Conservation (phyloP, 2,329 filamentous ascomycete genomes). For the Clathrospora elynae region DNA sequence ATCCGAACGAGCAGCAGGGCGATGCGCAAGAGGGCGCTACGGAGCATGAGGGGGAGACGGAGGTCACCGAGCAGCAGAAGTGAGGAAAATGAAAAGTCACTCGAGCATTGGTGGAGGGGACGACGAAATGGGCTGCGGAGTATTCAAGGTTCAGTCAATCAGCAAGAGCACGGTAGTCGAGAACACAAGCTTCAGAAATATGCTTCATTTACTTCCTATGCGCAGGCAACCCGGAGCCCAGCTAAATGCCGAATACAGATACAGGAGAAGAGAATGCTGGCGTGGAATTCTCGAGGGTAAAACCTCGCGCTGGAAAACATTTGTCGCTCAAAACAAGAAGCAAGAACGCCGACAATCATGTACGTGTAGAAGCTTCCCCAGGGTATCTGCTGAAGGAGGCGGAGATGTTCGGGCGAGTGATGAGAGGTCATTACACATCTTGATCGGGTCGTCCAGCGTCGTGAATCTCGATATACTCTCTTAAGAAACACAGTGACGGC, state of each 20-base stretch:
- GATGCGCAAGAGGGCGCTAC: slow-evolving; percentile 30
- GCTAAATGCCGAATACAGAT: slow-evolving; percentile 46
- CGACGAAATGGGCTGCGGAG: no score
- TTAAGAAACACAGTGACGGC: slow-evolving; percentile 15
- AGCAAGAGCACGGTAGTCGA: not conserved
- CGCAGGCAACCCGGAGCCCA: slow-evolving; percentile 13
- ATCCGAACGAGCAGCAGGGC: slow-evolving; percentile 51
- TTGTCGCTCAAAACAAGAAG: slow-evolving; percentile 23
- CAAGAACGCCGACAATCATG: slow-evolving; percentile 33
- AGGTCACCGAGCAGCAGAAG: slow-evolving; percentile 28
- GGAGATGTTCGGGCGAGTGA: slow-evolving; percentile 28
- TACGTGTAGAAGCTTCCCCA: slow-evolving; percentile 27
- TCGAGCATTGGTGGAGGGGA: no score
- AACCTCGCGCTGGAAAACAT: slow-evolving; percentile 22
- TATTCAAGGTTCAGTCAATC: not conserved
- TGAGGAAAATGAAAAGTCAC: slow-evolving; percentile 16
- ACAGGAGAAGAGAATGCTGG: slow-evolving; percentile 35
- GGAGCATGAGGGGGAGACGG: slow-evolving; percentile 30
- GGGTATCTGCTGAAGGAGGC: slow-evolving; percentile 20
- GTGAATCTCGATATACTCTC: slow-evolving; percentile 43
- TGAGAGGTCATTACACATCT: slow-evolving; percentile 47
- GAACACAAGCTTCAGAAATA: slow-evolving; percentile 16
- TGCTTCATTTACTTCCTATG: slow-evolving; percentile 25
- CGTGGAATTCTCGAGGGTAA: slow-evolving; percentile 24
- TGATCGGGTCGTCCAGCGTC: slow-evolving; percentile 50